Evolutionary conservation across 1,284 basidiomycete genomes (phyloP).

Genomic region (Ceraceosorus guamensis): DNA sequence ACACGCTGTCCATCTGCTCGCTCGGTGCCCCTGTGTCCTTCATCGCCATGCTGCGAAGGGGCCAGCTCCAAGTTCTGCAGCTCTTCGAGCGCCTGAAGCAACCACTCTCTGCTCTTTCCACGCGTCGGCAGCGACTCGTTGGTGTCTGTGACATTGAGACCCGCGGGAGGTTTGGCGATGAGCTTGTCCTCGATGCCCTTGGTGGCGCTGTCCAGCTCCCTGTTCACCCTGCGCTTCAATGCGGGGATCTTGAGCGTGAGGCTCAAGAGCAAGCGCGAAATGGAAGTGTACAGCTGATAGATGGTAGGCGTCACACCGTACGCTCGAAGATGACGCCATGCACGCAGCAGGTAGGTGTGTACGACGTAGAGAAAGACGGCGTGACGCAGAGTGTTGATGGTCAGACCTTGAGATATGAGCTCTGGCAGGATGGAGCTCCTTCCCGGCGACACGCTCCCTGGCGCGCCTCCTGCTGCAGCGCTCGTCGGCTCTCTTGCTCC

Average conservation of each 20-base stretch:
- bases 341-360: slow-evolving; percentile 20
- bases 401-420: background rate
- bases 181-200: slow-evolving; percentile 39
- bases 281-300: slow-evolving; percentile 27
- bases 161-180: slow-evolving; percentile 15
- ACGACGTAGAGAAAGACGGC: slow-evolving; percentile 31
- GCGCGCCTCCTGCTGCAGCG: too few species aligned
- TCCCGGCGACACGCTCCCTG: too few species aligned
- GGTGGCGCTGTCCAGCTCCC: slow-evolving; percentile 38
- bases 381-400: background rate
- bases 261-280: slow-evolving; percentile 23
- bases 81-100: slow-evolving; percentile 27
- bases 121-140: slow-evolving; percentile 28
- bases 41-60: too few species aligned
- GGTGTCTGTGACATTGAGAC: slow-evolving; percentile 18
- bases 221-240: slow-evolving; percentile 31
- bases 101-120: slow-evolving; percentile 35
- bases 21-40: slow-evolving; percentile 10
- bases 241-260: slow-evolving; percentile 38
- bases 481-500: too few species aligned
- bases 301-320: slow-evolving; percentile 31
- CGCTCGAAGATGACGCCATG: slow-evolving; percentile 30
- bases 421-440: background rate
- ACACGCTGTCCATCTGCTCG: slow-evolving; percentile 30
- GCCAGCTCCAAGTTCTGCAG: slow-evolving; percentile 32